phyloP scores from a whole-genome alignment of 2,329 filamentous ascomycete genomes.

The Penicillium sp. region DNA sequence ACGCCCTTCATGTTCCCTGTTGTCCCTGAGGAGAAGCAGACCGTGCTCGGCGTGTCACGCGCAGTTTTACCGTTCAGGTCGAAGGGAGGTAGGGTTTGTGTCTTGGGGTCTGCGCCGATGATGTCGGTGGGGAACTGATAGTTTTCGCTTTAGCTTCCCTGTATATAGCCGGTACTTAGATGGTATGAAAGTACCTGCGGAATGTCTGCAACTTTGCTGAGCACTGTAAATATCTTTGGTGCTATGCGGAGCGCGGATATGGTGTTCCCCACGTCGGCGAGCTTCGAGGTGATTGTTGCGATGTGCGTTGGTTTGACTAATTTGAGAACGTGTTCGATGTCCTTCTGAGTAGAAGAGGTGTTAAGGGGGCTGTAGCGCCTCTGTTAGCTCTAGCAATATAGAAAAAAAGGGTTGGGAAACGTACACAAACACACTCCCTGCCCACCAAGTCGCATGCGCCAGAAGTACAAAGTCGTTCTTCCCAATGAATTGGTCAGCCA shows the following conservation, averaged over 20 bases:
- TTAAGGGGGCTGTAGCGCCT: constrained; percentile 21
- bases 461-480: constrained; percentile 33
- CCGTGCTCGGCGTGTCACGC: constrained; percentile 26
- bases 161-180: background rate
- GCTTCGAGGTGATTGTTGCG: constrained; percentile 27
- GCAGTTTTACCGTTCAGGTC: constrained; percentile 26
- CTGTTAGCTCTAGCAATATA: background rate
- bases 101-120: constrained; percentile 11
- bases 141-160: background rate
- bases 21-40: constrained; percentile 74
- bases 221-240: constrained; percentile 9
- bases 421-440: constrained; percentile 30
- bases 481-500: background rate
- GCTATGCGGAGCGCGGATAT: constrained; percentile 17
- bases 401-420: background rate
- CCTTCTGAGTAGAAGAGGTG: constrained; percentile 26
- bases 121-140: constrained; percentile 27
- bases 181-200: background rate
- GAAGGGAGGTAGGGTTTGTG: constrained; percentile 26
- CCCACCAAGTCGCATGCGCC: constrained; percentile 34
- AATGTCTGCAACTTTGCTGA: background rate
- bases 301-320: constrained; percentile 29
- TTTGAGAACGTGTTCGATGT: constrained; percentile 29
- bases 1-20: constrained; percentile 87
- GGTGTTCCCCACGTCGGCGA: constrained; percentile 25